phyloP scores from a whole-genome alignment of 2,329 filamentous ascomycete species.

The Aspergillus fructus region DNA sequence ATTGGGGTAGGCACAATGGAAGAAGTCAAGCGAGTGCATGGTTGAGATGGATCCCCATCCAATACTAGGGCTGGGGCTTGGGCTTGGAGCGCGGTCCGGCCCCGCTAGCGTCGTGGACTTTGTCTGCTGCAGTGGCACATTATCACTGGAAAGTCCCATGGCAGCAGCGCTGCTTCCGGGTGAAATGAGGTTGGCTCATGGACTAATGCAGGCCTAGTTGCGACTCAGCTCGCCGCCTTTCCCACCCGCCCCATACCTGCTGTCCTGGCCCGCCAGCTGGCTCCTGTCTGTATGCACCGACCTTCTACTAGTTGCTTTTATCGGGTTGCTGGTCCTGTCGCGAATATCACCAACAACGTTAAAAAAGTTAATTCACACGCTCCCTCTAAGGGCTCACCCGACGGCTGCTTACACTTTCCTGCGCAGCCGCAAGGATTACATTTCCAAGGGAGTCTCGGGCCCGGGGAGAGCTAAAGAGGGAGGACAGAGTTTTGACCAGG shows the following conservation, averaged over 20 bases:
- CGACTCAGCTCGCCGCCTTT: neutral
- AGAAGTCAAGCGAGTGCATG: neutral
- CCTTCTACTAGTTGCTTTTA: too few species aligned
- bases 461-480: too few species aligned
- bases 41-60: neutral
- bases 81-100: neutral
- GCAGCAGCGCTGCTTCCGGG: neutral
- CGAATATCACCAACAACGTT: too few species aligned
- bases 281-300: too few species aligned
- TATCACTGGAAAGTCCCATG: neutral
- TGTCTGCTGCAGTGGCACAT: neutral
- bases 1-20: neutral
- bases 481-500: neutral
- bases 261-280: neutral
- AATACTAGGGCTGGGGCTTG: neutral
- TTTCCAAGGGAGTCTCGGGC: too few species aligned
- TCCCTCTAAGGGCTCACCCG: too few species aligned
- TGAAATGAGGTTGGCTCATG: neutral
- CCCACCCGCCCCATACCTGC: neutral
- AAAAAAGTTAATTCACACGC: too few species aligned
- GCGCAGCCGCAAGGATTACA: too few species aligned
- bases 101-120: neutral
- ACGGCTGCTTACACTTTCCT: too few species aligned
- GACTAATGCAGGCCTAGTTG: neutral
- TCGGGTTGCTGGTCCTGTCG: too few species aligned